phyloP scores from a whole-genome alignment of 2,329 filamentous ascomycete species.

The Cordyceps cateniannulata region DNA sequence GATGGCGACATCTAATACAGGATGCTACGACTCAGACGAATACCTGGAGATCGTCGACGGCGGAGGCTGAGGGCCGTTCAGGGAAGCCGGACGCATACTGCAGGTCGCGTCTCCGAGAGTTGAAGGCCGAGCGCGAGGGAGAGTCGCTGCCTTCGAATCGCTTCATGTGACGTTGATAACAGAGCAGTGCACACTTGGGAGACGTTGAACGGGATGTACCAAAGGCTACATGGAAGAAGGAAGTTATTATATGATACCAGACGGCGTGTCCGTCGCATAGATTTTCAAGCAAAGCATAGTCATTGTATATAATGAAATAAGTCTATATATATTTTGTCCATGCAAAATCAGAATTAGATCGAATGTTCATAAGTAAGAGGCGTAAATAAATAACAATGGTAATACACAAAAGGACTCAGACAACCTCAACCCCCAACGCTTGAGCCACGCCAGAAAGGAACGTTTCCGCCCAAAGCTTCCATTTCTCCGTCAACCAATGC shows the following conservation, averaged over 20 bases:
- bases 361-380: neutral
- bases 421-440: neutral
- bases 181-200: neutral
- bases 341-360: neutral
- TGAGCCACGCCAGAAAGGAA: neutral
- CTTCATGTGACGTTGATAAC: neutral
- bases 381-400: slow-evolving; percentile 10
- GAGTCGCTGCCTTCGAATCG: neutral
- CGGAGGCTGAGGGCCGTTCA: too few relatives aligned
- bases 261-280: neutral
- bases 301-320: slow-evolving; percentile 3
- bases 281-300: too few relatives aligned
- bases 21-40: neutral
- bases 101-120: neutral
- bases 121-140: neutral
- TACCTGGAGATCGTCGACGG: neutral
- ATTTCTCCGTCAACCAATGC: neutral
- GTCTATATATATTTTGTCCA: neutral
- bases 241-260: neutral
- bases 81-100: neutral
- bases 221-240: neutral
- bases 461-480: slow-evolving; percentile 1
- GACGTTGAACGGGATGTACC: too few relatives aligned
- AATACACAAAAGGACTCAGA: neutral
- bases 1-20: slow-evolving; percentile 21